phyloP scores from a whole-genome alignment of 371 early-diverging fungal genomes.

The Saksenaea oblongispora region DNA sequence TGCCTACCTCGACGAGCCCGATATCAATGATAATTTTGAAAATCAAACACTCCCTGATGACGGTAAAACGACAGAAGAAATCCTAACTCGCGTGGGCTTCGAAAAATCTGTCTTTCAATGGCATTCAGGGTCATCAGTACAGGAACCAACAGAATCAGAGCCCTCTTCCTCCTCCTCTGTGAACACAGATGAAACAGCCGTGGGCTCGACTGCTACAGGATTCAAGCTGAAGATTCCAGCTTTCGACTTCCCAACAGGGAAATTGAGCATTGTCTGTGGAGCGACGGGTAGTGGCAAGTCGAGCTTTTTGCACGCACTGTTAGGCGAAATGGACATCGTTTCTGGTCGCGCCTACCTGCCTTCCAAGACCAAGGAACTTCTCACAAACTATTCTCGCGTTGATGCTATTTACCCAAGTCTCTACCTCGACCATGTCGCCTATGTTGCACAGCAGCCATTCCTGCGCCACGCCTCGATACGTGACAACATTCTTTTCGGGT shows the following conservation, averaged over 20 bases:
- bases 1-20: conserved; percentile 54
- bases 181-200: conserved; percentile 18
- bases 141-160: background rate
- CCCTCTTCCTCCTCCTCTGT: conserved; percentile 25
- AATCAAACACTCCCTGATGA: conserved; percentile 16
- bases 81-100: conserved; percentile 47
- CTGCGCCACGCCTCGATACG: conserved; percentile 79
- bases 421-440: conserved; percentile 62
- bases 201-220: background rate
- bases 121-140: conserved; percentile 19
- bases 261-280: conserved; percentile 65
- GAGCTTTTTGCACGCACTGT: conserved; percentile 63
- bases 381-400: conserved; percentile 18
- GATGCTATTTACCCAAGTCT: conserved; percentile 41
- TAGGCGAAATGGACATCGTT: conserved; percentile 71
- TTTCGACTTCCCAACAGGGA: conserved; percentile 61
- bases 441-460: conserved; percentile 84
- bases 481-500: conserved; percentile 87
- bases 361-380: conserved; percentile 13
- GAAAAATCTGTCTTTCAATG: conserved; percentile 51
- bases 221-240: conserved; percentile 25
- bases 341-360: conserved; percentile 44
- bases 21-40: conserved; percentile 36
- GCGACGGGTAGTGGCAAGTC: conserved; percentile 77
- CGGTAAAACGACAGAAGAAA: conserved; percentile 13